Evolutionary conservation across 2,329 filamentous ascomycete species (phyloP).

Genomic region (Aspergillus candidus): DNA sequence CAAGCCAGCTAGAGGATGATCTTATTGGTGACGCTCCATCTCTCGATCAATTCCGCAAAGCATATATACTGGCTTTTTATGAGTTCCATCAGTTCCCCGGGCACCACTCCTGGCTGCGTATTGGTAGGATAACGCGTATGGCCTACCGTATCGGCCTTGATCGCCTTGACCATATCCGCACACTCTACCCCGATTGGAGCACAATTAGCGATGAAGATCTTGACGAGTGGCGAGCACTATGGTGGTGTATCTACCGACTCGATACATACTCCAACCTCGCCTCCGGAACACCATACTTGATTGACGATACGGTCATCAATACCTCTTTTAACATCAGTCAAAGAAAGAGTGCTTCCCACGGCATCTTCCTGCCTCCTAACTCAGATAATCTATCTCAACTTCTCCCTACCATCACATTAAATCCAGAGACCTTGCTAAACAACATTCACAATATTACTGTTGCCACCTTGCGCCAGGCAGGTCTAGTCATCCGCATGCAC

Average conservation of each 20-base stretch:
- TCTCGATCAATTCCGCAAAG: slow-evolving; percentile 27
- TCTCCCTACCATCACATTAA: too few relatives aligned
- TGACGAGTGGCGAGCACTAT: slow-evolving; percentile 32
- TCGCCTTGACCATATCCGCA: slow-evolving; percentile 27
- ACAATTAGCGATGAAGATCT: slow-evolving; percentile 23
- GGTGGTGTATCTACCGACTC: slow-evolving; percentile 34
- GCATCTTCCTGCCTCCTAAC: too few relatives aligned
- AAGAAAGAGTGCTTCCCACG: too few relatives aligned
- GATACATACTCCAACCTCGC: slow-evolving; percentile 34
- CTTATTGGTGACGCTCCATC: slow-evolving; percentile 6
- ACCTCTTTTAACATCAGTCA: slow-evolving; percentile 1
- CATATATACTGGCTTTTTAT: slow-evolving; percentile 33
- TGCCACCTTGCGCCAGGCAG: slow-evolving; percentile 3
- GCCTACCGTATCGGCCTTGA: slow-evolving; percentile 31
- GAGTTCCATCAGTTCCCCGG: slow-evolving; percentile 35
- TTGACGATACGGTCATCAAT: slow-evolving; percentile 7
- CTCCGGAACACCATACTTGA: slow-evolving; percentile 14
- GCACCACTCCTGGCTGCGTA: slow-evolving; percentile 27
- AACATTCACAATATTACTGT: slow-evolving; percentile 1
- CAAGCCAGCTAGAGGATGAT: slow-evolving; percentile 10
- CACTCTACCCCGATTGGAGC: slow-evolving; percentile 20
- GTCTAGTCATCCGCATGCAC: neutral
- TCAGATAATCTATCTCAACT: too few relatives aligned
- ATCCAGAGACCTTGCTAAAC: neutral
- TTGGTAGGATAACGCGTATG: slow-evolving; percentile 28